Base-by-base conservation (phyloP, 2,329 filamentous ascomycete genomes). In the Penicillium oxalicum region DNA sequence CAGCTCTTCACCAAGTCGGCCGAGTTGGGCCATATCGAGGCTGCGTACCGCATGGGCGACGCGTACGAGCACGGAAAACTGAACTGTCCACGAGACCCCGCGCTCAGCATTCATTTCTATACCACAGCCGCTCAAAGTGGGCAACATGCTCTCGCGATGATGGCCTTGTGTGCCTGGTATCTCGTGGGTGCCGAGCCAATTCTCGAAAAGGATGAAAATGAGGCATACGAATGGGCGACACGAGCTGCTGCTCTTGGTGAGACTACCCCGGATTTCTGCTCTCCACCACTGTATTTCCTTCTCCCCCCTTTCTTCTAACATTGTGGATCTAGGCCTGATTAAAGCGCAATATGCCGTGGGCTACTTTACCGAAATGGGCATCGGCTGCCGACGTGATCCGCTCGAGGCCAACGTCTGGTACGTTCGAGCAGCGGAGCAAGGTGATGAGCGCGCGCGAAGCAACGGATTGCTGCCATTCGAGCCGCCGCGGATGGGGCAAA, bases 381-480 rank as follows among this genome's bases (percentile, higher is more conserved):
- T 98, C 60, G 93, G 93, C 43, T 96, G 90, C 68, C 87, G 90
- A 34, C 84, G 89, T 42, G 93, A 98, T 67, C 84, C 91, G n/a
- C 79, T 98, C 38, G 91, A 96, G 69, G 91, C 93, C 58, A 98
- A 98, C 63, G 88, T 95, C 29, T 97, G 91, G 91, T 98, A 98
- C 66, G 91, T 98, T 58, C 88, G 88, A 69, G 93, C 93, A 4
- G 91, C 93, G 12, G 91, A 95, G 58, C 82, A 88, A 43, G 93
- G 91, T 40, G 91, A 97, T 62, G 88, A 93, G 61, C 82, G 90
- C 82, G 90, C 49, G 93, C 93, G 44, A 91, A 86, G 68, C 86
- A 93, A 62, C 82, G 93, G 26, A 77, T 98, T 45, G 83, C 86
- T 18, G 88, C 90, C 36, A 98, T 98, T 52, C 82, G 87, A 52